Conservation (phyloP, 2,329 filamentous ascomycete genomes). For the Malbranchea cinnamomea region DNA sequence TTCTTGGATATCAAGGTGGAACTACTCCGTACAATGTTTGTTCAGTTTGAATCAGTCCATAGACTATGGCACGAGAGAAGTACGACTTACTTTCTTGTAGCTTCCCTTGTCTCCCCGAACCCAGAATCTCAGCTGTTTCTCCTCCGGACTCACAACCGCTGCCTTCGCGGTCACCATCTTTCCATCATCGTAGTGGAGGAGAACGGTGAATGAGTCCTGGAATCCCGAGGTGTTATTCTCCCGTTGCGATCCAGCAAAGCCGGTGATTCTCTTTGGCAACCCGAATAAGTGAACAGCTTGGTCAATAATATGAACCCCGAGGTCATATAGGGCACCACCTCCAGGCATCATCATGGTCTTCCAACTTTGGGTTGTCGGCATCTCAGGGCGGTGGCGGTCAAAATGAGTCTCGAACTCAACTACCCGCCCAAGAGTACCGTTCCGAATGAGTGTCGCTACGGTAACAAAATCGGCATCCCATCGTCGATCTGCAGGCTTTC, state of each 20-base stretch:
- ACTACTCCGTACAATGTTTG: conserved; percentile 16
- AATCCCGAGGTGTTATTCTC: conserved; percentile 37
- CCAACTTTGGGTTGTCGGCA: conserved; percentile 40
- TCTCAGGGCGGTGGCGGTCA: conserved; percentile 52
- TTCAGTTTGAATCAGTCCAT: background rate
- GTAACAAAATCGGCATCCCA: conserved; percentile 69
- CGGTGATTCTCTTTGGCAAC: conserved; percentile 50
- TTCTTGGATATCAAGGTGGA: conserved; percentile 58
- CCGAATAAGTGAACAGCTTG: conserved; percentile 60
- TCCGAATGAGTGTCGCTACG: conserved; percentile 45
- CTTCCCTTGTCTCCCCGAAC: conserved; percentile 58
- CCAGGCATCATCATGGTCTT: conserved; percentile 52
- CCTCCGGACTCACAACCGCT: conserved; percentile 52
- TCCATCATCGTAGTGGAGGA: conserved; percentile 50
- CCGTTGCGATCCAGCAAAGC: conserved; percentile 52
- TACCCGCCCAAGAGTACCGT: conserved; percentile 51
- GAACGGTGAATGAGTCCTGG: conserved; percentile 41
- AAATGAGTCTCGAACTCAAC: conserved; percentile 70
- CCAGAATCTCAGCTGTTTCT: conserved; percentile 60
- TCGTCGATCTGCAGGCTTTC: conserved; percentile 38
- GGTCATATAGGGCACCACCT: conserved; percentile 55
- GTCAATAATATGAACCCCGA: conserved; percentile 63
- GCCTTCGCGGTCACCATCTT: conserved; percentile 56
- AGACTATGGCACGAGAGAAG: background rate
- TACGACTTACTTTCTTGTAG: conserved; percentile 46